Conservation (phyloP, 495 filamentous ascomycete species). For the Penicillium fimorum region DNA sequence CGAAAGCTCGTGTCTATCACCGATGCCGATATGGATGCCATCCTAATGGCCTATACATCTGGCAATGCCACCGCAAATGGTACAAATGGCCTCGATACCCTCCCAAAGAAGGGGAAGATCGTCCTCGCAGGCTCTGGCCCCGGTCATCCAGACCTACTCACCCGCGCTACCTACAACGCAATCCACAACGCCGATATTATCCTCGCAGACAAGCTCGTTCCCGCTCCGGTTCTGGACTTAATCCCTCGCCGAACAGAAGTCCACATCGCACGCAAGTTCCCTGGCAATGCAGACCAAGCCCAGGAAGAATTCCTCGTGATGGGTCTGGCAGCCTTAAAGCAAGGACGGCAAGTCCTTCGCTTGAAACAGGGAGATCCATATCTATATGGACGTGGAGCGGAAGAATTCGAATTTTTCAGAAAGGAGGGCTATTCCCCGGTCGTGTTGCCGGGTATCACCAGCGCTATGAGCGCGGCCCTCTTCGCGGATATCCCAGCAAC, state of each 20-base stretch:
- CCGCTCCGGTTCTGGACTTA: slow-evolving; percentile 78
- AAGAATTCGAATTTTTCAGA: slow-evolving; percentile 87
- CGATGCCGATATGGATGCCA: slow-evolving; percentile 71
- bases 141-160: slow-evolving; percentile 88
- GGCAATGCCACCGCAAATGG: slow-evolving; percentile 25
- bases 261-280: slow-evolving; percentile 94
- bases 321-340: slow-evolving; percentile 67
- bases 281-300: slow-evolving; percentile 90
- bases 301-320: slow-evolving; percentile 86
- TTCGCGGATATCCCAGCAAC: slow-evolving; percentile 87
- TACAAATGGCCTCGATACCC: slow-evolving; percentile 20
- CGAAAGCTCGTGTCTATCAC: slow-evolving; percentile 73
- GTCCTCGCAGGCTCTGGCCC: slow-evolving; percentile 92
- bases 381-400: slow-evolving; percentile 89
- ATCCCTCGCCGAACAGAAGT: slow-evolving; percentile 88
- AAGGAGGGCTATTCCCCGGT: slow-evolving; percentile 63
- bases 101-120: slow-evolving; percentile 58
- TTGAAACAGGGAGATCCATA: slow-evolving; percentile 97
- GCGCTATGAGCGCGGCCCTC: slow-evolving; percentile 78
- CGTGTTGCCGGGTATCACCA: slow-evolving; percentile 89
- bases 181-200: slow-evolving; percentile 82
- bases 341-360: slow-evolving; percentile 77
- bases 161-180: slow-evolving; percentile 82
- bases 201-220: slow-evolving; percentile 95
- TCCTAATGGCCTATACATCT: slow-evolving; percentile 65